These are phyloP conservation scores for Phytophthora megakarya DNA, from an alignment of 352 stramenopile genomes.

Conservation along the genomic window DNA sequence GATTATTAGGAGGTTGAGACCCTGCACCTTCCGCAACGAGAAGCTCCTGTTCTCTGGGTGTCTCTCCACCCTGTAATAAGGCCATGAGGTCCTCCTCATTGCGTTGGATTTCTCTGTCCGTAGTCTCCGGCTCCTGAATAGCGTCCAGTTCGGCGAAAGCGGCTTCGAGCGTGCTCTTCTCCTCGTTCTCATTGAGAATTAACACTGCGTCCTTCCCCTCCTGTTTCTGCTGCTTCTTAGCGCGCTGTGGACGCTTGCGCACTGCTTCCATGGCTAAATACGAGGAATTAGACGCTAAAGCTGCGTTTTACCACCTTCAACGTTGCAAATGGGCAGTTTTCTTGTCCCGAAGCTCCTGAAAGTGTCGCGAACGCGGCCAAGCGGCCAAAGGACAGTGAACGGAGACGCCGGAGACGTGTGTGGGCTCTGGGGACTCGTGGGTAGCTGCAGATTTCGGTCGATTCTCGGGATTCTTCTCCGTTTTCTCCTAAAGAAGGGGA, in stretches of 20 bases:
- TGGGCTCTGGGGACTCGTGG: not conserved
- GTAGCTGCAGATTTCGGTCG: not conserved
- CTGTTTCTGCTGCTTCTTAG: slow-evolving; percentile 9
- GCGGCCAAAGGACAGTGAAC: not conserved
- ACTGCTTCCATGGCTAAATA: slow-evolving; percentile 32
- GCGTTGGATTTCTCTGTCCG: slow-evolving; percentile 53
- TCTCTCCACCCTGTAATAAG: slow-evolving; percentile 37
- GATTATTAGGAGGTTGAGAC: slow-evolving; percentile 29
- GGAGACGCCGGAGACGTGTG: not conserved
- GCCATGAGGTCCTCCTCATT: slow-evolving; percentile 66
- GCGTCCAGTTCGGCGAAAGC: slow-evolving; percentile 24
- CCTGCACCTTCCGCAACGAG: slow-evolving; percentile 28
- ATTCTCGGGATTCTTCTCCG: slow-evolving; percentile 25
- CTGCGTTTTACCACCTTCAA: slow-evolving; percentile 31
- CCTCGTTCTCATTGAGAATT: slow-evolving; percentile 18
- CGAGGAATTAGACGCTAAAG: slow-evolving; percentile 13
- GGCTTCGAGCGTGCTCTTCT: slow-evolving; percentile 4
- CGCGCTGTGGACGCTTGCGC: slow-evolving; percentile 21
- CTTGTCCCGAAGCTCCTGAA: slow-evolving; percentile 17
- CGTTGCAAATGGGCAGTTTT: slow-evolving; percentile 13
- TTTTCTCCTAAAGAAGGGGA: slow-evolving; percentile 25
- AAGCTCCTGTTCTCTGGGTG: slow-evolving; percentile 13
- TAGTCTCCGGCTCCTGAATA: slow-evolving; percentile 12
- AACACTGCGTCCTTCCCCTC: not conserved
- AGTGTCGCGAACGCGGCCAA: slow-evolving; percentile 6